Conservation (phyloP, 1,139 yeast genomes). For the Hyphopichia khmerensis region DNA sequence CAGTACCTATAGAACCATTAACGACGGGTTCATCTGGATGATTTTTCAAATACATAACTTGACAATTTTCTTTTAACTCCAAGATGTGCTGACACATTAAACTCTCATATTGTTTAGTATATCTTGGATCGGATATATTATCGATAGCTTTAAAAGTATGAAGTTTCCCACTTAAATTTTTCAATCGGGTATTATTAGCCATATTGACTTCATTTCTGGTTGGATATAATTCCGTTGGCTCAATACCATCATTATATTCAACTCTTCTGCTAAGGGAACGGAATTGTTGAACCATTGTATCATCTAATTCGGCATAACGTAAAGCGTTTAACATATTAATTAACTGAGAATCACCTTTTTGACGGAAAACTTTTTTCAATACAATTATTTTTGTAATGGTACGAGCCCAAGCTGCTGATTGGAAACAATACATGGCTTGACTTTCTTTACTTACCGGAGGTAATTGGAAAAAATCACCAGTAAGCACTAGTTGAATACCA, state of each 20-base stretch:
- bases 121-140: constrained; percentile 23
- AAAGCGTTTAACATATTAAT: constrained; percentile 74
- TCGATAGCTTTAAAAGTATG: constrained; percentile 57
- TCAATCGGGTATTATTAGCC: constrained; percentile 61
- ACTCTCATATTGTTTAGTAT: constrained; percentile 34
- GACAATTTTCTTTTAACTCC: constrained; percentile 56
- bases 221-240: constrained; percentile 79
- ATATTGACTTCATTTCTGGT: constrained; percentile 70
- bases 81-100: constrained; percentile 47
- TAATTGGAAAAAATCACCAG: constrained; percentile 84
- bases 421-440: constrained; percentile 52
- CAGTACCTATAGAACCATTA: constrained; percentile 57
- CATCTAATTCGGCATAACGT: constrained; percentile 62
- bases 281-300: constrained; percentile 45
- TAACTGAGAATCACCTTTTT: constrained; percentile 63
- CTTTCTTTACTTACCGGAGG: constrained; percentile 68
- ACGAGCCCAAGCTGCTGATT: constrained; percentile 54
- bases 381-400: constrained; percentile 56
- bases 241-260: constrained; percentile 66
- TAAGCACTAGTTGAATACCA: constrained; percentile 72
- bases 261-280: constrained; percentile 51
- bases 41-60: constrained; percentile 57
- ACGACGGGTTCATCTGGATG: constrained; percentile 40
- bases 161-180: constrained; percentile 28
- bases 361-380: constrained; percentile 68